Evolutionary conservation across 108 stramenopile genomes (phyloP).

Genomic region (Aurantiochytrium sp.): DNA sequence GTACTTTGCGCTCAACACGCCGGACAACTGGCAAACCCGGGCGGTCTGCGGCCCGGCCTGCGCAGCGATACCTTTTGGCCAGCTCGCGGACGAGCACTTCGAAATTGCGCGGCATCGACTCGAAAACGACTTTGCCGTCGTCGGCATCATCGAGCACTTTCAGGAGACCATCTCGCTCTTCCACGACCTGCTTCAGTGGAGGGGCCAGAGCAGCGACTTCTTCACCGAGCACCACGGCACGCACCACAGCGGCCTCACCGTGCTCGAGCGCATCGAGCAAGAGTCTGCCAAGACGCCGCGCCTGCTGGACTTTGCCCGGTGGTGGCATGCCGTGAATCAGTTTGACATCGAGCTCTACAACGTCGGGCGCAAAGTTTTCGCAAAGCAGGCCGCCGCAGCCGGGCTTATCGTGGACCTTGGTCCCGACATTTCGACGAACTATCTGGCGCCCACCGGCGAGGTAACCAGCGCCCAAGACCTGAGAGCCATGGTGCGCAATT

Average conservation of each 20-base stretch:
- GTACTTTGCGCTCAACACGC: not conserved
- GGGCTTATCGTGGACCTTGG: not conserved
- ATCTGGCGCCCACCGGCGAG: not conserved
- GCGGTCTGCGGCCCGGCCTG: not conserved
- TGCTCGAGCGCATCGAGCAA: not conserved
- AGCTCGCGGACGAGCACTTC: not conserved
- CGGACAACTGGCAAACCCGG: not conserved
- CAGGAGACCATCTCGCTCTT: not conserved
- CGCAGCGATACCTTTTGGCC: not conserved
- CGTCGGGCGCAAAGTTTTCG: not conserved
- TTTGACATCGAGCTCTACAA: not conserved
- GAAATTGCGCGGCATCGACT: not conserved
- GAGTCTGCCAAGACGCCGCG: not conserved
- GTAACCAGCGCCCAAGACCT: not conserved
- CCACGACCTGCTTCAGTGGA: not conserved
- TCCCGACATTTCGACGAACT: not conserved
- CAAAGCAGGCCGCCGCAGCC: not conserved
- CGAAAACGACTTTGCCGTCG: not conserved
- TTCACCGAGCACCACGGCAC: not conserved
- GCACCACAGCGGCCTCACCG: not conserved
- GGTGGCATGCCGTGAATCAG: not conserved
- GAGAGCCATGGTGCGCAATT: not conserved
- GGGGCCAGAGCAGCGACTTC: not conserved
- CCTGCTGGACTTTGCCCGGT: not conserved
- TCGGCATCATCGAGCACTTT: conserved; percentile 24